Evolutionary conservation across 352 stramenopile species (phyloP).

Genomic region (Globisporangium echinulatum): DNA sequence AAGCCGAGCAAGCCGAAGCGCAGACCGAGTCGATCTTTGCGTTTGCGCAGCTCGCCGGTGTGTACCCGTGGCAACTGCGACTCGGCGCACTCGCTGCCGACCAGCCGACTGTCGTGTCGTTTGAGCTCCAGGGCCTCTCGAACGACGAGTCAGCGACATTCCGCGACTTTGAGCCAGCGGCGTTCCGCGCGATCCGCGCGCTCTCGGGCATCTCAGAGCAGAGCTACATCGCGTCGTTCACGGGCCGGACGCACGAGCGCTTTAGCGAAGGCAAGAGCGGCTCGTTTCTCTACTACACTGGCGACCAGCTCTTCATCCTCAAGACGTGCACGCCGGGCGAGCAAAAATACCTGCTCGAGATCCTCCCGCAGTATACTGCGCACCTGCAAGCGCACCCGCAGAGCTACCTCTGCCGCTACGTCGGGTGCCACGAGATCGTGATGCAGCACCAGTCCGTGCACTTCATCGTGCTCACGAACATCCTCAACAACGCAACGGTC

Average conservation of each 20-base stretch:
- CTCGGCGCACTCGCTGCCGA: slow-evolving; percentile 33
- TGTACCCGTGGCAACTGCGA: slow-evolving; percentile 60
- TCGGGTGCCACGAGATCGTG: slow-evolving; percentile 84
- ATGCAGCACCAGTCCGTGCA: slow-evolving; percentile 82
- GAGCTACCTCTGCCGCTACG: slow-evolving; percentile 84
- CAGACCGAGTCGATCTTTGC: slow-evolving; percentile 50
- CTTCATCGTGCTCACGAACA: slow-evolving; percentile 87
- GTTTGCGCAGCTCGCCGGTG: slow-evolving; percentile 53
- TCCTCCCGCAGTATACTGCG: slow-evolving; percentile 83
- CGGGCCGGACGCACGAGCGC: slow-evolving; percentile 72
- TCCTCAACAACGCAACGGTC: slow-evolving; percentile 79
- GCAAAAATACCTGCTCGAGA: slow-evolving; percentile 80
- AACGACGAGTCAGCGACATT: slow-evolving; percentile 68
- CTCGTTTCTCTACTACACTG: slow-evolving; percentile 87
- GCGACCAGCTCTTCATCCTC: slow-evolving; percentile 84
- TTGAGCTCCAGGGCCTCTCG: slow-evolving; percentile 61
- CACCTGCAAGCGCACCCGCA: slow-evolving; percentile 78
- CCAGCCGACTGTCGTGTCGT: slow-evolving; percentile 49
- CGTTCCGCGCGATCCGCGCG: slow-evolving; percentile 74
- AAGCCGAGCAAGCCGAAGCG: slow-evolving; percentile 3
- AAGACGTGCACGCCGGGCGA: slow-evolving; percentile 85
- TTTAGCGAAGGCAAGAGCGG: slow-evolving; percentile 88
- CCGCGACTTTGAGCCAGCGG: slow-evolving; percentile 74
- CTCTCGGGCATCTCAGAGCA: slow-evolving; percentile 77
- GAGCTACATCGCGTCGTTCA: slow-evolving; percentile 73